Base-by-base conservation (phyloP, 306 rosid species). In the Chamaecrista fasciculata region DNA sequence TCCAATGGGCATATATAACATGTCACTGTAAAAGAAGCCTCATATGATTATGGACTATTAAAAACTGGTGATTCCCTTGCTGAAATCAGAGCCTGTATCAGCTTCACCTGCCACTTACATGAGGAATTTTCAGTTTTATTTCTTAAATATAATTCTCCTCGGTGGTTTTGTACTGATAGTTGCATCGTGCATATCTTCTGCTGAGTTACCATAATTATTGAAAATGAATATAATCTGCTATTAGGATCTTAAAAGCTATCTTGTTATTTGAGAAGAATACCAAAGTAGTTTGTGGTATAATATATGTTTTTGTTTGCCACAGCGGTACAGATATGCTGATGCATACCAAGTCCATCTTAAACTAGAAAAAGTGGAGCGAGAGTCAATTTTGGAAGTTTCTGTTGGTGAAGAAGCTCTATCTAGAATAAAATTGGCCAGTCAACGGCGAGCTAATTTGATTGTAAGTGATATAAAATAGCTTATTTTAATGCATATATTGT, bases 281-380 rank as follows among this genome's bases (percentile, higher is more conserved):
- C 25, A 48, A 12, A 12, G 59, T 26, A 58, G 46, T 9, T 62
- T 47, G 23, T 66, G 64, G 80, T 75, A 63, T 57, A 67, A 37
- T 47, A 69, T 39, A 73, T 76, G 25, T 78, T 25, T 49, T 51
- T 76, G 64, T 70, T 29, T 77, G 34, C 48, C 33, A 56, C 96
- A 95, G 99, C 91, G 97, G 11, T 81, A 84, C 78, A 74, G 96
- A 63, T 91, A 87, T 69, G 77, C 84, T 39, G 91, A 89, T 77
- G 99, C 96, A 24, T 89, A 84, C 78, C 95, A 81, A 75, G 97
- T 91, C 80, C 88, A 95, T 84, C 75, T 67, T 62, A 71, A 81
- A 69, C 92, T 95, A 72, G 83, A 80, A 70, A 89, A 75, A 53
- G 46, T 76, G 69, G 99, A 95, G 80, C 80, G 81, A 76, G 89